These are phyloP conservation scores for Suillus hirtellus DNA, from an alignment of 768 basidiomycete genomes.

Conservation along the genomic window DNA sequence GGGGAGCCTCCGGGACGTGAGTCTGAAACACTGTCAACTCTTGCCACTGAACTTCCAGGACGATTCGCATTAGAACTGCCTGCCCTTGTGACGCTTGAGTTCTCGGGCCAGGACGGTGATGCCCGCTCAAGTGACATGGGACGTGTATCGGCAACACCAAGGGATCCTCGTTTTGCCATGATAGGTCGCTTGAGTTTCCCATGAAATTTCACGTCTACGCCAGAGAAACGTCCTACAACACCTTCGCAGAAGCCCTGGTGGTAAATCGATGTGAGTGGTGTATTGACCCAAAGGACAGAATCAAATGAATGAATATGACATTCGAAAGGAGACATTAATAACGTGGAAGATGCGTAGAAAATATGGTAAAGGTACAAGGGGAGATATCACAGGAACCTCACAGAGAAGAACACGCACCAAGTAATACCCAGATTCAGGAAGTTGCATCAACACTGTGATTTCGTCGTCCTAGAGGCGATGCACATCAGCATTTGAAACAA, in stretches of 20 bases:
- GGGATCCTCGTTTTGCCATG: conserved; percentile 61
- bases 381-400: conserved; percentile 1
- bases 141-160: conserved; percentile 11
- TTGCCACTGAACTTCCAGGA: conserved; percentile 3
- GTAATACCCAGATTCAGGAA: conserved; percentile 56
- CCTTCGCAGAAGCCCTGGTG: conserved; percentile 83
- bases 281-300: conserved; percentile 1
- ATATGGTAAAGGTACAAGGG: neutral
- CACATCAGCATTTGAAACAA: neutral
- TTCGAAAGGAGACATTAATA: neutral
- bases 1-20: neutral
- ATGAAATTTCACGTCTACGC: conserved; percentile 64
- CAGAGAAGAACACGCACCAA: conserved; percentile 49
- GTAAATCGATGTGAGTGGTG: neutral
- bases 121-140: neutral
- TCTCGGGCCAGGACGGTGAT: conserved; percentile 3
- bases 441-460: conserved; percentile 74
- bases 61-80: neutral
- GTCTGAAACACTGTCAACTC: neutral
- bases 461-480: conserved; percentile 61
- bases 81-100: neutral
- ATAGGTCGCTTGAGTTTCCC: conserved; percentile 78
- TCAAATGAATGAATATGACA: neutral
- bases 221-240: conserved; percentile 76
- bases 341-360: neutral